phyloP scores from a whole-genome alignment of 2,329 filamentous ascomycete genomes.

The Emydomyces testavorans region DNA sequence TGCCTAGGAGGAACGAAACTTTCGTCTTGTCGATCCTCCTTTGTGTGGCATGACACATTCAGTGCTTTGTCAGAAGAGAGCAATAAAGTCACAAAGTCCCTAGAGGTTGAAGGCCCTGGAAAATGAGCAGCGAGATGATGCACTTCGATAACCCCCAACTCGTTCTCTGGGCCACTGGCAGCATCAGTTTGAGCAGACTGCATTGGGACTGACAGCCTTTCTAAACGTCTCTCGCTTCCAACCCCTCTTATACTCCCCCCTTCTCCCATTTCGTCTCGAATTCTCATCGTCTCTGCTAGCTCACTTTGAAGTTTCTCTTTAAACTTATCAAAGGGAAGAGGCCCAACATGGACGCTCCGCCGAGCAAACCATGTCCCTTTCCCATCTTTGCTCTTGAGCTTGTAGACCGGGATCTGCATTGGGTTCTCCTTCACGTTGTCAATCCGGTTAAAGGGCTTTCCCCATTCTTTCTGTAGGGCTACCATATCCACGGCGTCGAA shows the following conservation, averaged over 20 bases:
- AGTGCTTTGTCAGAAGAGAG: conserved; percentile 47
- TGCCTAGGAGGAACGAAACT: conserved; percentile 44
- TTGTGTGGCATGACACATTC: conserved; percentile 25
- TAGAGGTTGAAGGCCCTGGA: conserved; percentile 71
- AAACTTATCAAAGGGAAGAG: conserved; percentile 62
- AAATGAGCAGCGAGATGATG: conserved; percentile 83
- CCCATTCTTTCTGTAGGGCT: conserved; percentile 67
- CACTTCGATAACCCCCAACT: conserved; percentile 40
- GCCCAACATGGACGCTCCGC: conserved; percentile 65
- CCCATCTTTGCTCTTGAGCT: conserved; percentile 65
- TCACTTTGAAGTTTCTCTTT: conserved; percentile 64
- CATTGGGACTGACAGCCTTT: conserved; percentile 48
- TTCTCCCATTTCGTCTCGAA: conserved; percentile 59
- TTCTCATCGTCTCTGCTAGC: conserved; percentile 64
- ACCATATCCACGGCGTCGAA: conserved; percentile 44
- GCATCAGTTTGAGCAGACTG: conserved; percentile 22
- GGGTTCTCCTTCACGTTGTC: conserved; percentile 61
- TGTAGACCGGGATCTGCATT: conserved; percentile 65
- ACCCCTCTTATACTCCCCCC: conserved; percentile 73
- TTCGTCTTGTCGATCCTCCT: conserved; percentile 18
- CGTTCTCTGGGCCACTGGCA: neutral
- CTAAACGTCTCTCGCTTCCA: conserved; percentile 64
- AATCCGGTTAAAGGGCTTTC: conserved; percentile 59
- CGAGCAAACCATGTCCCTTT: conserved; percentile 84
- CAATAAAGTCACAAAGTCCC: conserved; percentile 76